Evolutionary conservation across 2,329 filamentous ascomycete species (phyloP).

Genomic region (Aureobasidium leucospermi): DNA sequence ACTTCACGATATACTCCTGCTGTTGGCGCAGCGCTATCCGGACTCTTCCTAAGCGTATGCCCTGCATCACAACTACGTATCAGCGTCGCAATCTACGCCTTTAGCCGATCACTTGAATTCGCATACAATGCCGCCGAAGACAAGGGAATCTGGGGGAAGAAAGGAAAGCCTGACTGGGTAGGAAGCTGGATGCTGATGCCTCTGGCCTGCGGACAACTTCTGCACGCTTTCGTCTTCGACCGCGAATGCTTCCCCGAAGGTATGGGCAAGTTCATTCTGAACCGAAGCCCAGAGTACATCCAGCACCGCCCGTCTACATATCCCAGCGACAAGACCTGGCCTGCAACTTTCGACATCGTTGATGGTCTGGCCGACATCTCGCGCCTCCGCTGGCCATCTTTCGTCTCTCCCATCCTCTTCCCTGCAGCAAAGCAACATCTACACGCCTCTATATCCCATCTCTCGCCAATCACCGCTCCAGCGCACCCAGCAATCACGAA

Average conservation of each 20-base stretch:
- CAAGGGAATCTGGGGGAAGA: conserved; percentile 25
- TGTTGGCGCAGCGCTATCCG: conserved; percentile 81
- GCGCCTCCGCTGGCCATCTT: conserved; percentile 76
- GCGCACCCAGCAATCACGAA: conserved; percentile 82
- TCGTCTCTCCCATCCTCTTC: conserved; percentile 80
- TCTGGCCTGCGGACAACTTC: conserved; percentile 40
- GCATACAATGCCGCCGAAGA: conserved; percentile 76
- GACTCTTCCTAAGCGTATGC: conserved; percentile 72
- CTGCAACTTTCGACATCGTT: conserved; percentile 64
- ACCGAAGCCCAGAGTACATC: conserved; percentile 71
- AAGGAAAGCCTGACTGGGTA: conserved; percentile 61
- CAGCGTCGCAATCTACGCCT: conserved; percentile 71
- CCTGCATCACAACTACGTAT: conserved; percentile 64
- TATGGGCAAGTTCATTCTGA: conserved; percentile 59
- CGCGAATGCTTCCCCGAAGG: conserved; percentile 46
- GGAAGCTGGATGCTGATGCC: conserved; percentile 47
- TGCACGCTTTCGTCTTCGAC: conserved; percentile 46
- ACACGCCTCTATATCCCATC: conserved; percentile 55
- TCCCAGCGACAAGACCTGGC: conserved; percentile 64
- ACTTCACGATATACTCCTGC: conserved; percentile 81
- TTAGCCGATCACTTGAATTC: conserved; percentile 78
- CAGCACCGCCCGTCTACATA: conserved; percentile 63
- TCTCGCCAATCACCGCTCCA: conserved; percentile 70
- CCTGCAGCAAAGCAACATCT: conserved; percentile 53
- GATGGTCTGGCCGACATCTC: conserved; percentile 78